Base-by-base conservation (phyloP, 75 land plant species). In the Selaginella tamariscina region DNA sequence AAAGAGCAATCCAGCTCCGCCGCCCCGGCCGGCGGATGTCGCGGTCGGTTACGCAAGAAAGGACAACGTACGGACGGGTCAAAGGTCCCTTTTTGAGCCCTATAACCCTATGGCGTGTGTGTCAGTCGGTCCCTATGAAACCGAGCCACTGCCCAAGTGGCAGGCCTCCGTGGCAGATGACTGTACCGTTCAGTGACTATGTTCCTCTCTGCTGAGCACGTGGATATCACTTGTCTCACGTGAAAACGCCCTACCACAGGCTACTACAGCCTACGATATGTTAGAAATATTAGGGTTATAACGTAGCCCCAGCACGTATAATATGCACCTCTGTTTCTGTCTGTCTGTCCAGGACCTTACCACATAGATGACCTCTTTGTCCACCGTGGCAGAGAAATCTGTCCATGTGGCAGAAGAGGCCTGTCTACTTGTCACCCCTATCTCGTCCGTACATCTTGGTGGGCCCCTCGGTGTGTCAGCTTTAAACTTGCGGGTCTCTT, bases 21-120 rank as follows among this genome's bases (percentile, higher is more conserved):
- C 49, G 49, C 49, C 49, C 49, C 49, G 49, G 49, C 49, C 49
- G 49, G 49, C 49, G 49, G 49, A 39, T 39, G 49, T 39, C 49
- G 49, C 49, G 49, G 49, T 39, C 49, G 15, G 49, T 39, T 39
- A 39, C 49, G 49, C 49, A 39, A 39, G 49, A 39, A 39, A 15
- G 49, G 49, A 5, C 49, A 15, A 15, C 49, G 49, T 39, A 39
- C 49, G 49, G 49, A 39, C 11, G 49, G 49, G 49, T 39, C 49
- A 39, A 39, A 39, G 49, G n/a, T n/a, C n/a, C n/a, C n/a, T n/a
- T n/a, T n/a, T n/a, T 39, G 49, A 39, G 49, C 5, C 5, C 5
- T 39, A 15, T 39, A 15, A 5, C 49, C 49, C 49, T 39, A 15
- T n/a, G n/a, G n/a, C n/a, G n/a, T n/a, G n/a, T n/a, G n/a, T n/a